Evolutionary conservation across 768 basidiomycete species (phyloP), one percentile per base, ranked within the genome.

Genomic region (Tulasnella sp.): DNA sequence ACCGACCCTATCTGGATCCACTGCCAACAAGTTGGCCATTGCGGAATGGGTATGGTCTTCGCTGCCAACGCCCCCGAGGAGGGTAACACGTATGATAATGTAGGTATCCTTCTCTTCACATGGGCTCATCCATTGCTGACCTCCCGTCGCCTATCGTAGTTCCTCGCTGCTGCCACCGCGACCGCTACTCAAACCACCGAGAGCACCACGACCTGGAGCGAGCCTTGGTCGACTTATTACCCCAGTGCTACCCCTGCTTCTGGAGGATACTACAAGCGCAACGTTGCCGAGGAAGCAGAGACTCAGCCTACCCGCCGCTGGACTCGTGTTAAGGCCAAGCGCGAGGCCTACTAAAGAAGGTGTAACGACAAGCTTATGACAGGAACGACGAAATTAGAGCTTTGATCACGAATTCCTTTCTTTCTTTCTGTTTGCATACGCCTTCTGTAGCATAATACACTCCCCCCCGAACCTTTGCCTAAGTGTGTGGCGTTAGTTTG

Each of bases 11-110:
- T 91, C 81, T 91, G 89, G 90, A 88, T 84, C 2, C 90, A 88
- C 85, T 91, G 90, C 83, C 84, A 85, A 1, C 90, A 90, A 82
- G 74, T 80, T 2, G 84, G 82, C 62, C 91, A 92, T 83, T 91
- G 91, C 82, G 87, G 87, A 0, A 83, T 85, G 68, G 90, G 90
- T 73, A 91, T 91, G 91, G 90, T 91, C 74, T 91, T 91, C 84
- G 84, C 89, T 34, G 86, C 86, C 80, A 92, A 75, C 76, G 91
- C 83, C 87, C 91, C 71, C 88, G 88, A 78, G 19, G 40, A 46
- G n/a, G 80, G 80, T 10, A 79, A 79, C 56, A 81, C 80, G 4
- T 80, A 78, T 56, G 77, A 80, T 19, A 46, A 6, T 34, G 62
- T 68, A 21, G 12, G 62, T 68, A 5, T 27, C 27, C 12, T 1